These are phyloP conservation scores for Vaccinium corymbosum DNA, from an alignment of 148 eudicot genomes.

Conservation along the genomic window DNA sequence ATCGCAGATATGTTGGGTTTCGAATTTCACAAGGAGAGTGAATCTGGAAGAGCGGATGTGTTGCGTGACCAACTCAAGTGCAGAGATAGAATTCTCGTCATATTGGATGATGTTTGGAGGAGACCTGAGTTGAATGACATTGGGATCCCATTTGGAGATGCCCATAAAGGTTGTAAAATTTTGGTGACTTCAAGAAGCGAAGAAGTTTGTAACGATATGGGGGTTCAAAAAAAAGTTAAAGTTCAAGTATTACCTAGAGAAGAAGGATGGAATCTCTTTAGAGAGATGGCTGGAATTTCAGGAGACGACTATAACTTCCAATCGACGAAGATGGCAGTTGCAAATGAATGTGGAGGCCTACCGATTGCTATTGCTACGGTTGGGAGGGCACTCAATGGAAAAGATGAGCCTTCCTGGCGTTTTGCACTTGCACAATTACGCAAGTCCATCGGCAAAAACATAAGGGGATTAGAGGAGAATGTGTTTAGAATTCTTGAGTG, in stretches of 20 bases:
- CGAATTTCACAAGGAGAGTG: constrained; percentile 20
- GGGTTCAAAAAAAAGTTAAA: constrained; percentile 12
- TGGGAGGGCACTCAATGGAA: background rate
- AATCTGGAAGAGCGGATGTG: constrained; percentile 24
- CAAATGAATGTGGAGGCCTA: constrained; percentile 14
- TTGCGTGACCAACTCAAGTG: constrained; percentile 27
- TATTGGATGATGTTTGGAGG: constrained; percentile 49
- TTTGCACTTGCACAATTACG: constrained; percentile 6
- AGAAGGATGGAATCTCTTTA: constrained; percentile 28
- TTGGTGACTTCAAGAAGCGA: constrained; percentile 30
- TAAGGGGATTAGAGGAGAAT: background rate
- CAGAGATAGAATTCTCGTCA: constrained; percentile 22
- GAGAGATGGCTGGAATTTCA: constrained; percentile 27
- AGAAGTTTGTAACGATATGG: constrained; percentile 34
- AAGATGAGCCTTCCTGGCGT: background rate
- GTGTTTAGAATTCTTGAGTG: background rate
- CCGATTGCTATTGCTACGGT: constrained; percentile 11
- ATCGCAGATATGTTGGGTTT: constrained; percentile 39
- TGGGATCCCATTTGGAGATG: constrained; percentile 28
- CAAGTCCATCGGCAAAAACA: background rate
- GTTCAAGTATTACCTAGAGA: constrained; percentile 17
- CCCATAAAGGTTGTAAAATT: constrained; percentile 30
- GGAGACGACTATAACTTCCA: background rate
- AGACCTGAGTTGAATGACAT: constrained; percentile 26
- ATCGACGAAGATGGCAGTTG: background rate